Percentiles rank a stretch among this genome's conserved stretches.
Evolutionary conservation across 169 alveolate genomes (phyloP).

Genomic region (Plasmodium falciparum): DNA sequence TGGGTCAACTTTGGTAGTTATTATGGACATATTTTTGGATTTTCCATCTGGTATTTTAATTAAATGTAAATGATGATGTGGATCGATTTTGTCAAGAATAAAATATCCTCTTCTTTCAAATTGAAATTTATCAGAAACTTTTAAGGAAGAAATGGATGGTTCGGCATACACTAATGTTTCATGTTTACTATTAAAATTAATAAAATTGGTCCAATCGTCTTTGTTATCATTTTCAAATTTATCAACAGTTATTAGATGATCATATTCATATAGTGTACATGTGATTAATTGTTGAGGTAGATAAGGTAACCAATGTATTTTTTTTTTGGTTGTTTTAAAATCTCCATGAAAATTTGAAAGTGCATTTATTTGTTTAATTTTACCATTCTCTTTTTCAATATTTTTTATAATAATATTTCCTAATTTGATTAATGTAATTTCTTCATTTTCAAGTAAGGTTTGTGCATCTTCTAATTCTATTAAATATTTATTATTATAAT

Average conservation of each 20-base stretch:
- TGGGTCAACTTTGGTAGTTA: conserved; percentile 46
- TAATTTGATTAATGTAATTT: conserved; percentile 97
- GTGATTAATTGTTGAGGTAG: conserved; percentile 79
- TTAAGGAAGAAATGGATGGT: conserved; percentile 80
- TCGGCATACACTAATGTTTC: conserved; percentile 91
- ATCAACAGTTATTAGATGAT: conserved; percentile 94
- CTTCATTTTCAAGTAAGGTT: conserved; percentile 92
- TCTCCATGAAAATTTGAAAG: conserved; percentile 91
- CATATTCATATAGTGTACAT: conserved; percentile 93
- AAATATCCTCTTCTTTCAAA: conserved; percentile 98
- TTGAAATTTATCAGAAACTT: conserved; percentile 92
- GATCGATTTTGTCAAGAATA: conserved; percentile 91
- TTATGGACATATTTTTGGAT: conserved; percentile 77
- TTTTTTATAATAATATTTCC: conserved; percentile 91
- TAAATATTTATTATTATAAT: conserved; percentile 83
- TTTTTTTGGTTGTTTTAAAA: conserved; percentile 95
- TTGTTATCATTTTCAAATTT: conserved; percentile 93
- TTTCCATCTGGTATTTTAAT: conserved; percentile 96
- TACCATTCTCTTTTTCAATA: conserved; percentile 75
- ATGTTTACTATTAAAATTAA: conserved; percentile 85
- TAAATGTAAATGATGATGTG: conserved; percentile 81
- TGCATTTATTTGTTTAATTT: conserved; percentile 83
- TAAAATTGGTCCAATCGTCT: conserved; percentile 85
- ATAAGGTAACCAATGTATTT: conserved; percentile 92
- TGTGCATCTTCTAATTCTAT: conserved; percentile 95